Percentiles rank a stretch among this genome's conserved stretches.
Evolutionary conservation across 2,329 filamentous ascomycete genomes (phyloP).

Genomic region (Colletotrichum liaoningense): DNA sequence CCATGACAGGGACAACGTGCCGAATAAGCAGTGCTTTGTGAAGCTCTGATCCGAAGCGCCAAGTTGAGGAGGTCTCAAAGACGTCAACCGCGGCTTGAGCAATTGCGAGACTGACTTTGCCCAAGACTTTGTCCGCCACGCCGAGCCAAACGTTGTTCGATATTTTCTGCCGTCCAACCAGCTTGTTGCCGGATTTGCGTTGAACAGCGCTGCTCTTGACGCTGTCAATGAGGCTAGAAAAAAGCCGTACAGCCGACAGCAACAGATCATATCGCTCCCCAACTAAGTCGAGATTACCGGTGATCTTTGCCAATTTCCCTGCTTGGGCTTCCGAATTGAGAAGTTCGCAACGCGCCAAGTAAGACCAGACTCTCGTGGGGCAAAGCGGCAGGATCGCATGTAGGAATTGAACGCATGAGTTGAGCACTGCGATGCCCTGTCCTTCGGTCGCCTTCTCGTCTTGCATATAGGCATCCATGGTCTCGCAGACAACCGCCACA

Average conservation of each 20-base stretch:
- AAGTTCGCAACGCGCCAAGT: constrained; percentile 83
- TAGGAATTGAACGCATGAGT: constrained; percentile 83
- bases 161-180: constrained; percentile 56
- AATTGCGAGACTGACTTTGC: constrained; percentile 77
- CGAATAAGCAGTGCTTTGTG: constrained; percentile 77
- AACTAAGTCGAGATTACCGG: constrained; percentile 85
- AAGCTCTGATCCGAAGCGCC: constrained; percentile 79
- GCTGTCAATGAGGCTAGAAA: constrained; percentile 80
- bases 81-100: constrained; percentile 83
- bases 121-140: constrained; percentile 82
- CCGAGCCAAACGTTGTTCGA: constrained; percentile 72
- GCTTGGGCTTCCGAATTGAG: constrained; percentile 81
- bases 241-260: constrained; percentile 77
- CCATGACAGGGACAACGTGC: constrained; percentile 76
- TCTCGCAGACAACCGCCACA: constrained; percentile 83
- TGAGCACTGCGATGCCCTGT: constrained; percentile 72
- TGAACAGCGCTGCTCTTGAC: constrained; percentile 76
- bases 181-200: constrained; percentile 68
- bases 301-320: constrained; percentile 80
- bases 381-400: constrained; percentile 78
- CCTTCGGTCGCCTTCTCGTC: constrained; percentile 68
- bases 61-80: constrained; percentile 86
- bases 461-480: constrained; percentile 79
- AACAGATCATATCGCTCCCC: constrained; percentile 83
- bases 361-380: constrained; percentile 90